Conservation (phyloP, 2,329 filamentous ascomycete species). For the Mycosphaerella sp. region DNA sequence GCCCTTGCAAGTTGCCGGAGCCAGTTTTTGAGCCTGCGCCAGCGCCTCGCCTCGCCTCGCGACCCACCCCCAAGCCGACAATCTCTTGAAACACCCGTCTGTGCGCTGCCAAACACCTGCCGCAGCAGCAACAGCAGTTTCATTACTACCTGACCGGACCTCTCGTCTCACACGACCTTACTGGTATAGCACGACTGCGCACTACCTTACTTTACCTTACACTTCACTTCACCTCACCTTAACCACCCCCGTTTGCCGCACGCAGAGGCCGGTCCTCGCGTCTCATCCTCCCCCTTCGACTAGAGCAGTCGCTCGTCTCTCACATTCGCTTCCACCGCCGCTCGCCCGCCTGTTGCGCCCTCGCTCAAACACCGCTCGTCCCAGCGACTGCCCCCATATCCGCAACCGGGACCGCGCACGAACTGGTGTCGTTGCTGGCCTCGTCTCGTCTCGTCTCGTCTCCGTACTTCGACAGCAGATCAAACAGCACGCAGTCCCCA, state of each 20-base stretch:
- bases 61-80: neutral
- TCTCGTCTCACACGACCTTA: conserved; percentile 2
- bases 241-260: conserved; percentile 10
- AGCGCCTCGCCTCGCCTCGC: too few species aligned
- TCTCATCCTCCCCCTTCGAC: conserved; percentile 7
- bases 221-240: conserved; percentile 11
- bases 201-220: conserved; percentile 9
- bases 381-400: conserved; percentile 1
- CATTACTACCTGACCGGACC: conserved; percentile 3
- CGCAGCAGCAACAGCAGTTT: neutral
- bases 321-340: conserved; percentile 13
- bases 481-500: conserved; percentile 1
- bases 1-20: neutral
- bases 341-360: neutral
- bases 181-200: conserved; percentile 5
- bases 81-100: neutral
- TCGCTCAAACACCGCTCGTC: neutral
- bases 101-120: neutral
- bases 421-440: conserved; percentile 22
- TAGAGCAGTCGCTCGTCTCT: conserved; percentile 11
- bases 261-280: conserved; percentile 23
- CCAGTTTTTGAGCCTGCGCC: neutral
- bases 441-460: conserved; percentile 1
- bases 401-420: conserved; percentile 13
- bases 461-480: too few species aligned